Percentiles rank a stretch among this genome's conserved stretches.
phyloP scores from a whole-genome alignment of 331 rosid species.

The Pyrus hybrid region DNA sequence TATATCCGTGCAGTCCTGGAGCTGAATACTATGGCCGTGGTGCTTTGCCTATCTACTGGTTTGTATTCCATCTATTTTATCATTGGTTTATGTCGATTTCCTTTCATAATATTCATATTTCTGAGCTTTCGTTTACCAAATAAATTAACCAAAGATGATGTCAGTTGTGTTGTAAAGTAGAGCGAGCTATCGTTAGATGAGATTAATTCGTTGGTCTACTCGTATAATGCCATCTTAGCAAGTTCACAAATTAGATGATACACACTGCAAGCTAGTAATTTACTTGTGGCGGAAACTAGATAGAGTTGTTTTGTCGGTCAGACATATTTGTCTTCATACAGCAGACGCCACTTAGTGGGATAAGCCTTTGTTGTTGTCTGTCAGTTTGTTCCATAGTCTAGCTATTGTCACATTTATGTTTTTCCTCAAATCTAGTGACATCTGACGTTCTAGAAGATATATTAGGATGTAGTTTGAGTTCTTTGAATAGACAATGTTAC shows the following conservation, averaged over 20 bases:
- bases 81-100: not conserved
- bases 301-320: not conserved
- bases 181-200: not conserved
- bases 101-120: not conserved
- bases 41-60: conserved; percentile 92
- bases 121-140: not conserved
- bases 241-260: not conserved
- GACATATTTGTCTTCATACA: not conserved
- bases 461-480: not conserved
- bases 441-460: not conserved
- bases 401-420: not conserved
- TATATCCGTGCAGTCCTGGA: conserved; percentile 83
- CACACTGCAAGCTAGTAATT: not conserved
- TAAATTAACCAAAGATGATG: not conserved
- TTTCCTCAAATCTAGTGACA: not conserved
- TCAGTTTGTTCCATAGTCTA: not conserved
- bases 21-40: conserved; percentile 93
- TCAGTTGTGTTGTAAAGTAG: not conserved
- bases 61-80: conserved; percentile 5
- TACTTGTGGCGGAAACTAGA: not conserved
- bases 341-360: no score
- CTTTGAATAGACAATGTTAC: not conserved
- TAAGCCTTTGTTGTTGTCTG: no score
- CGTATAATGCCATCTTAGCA: not conserved
- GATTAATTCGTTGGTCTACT: not conserved